These are phyloP conservation scores for Pleurotus cornucopiae DNA, from an alignment of 768 basidiomycete species.

Conservation along the genomic window DNA sequence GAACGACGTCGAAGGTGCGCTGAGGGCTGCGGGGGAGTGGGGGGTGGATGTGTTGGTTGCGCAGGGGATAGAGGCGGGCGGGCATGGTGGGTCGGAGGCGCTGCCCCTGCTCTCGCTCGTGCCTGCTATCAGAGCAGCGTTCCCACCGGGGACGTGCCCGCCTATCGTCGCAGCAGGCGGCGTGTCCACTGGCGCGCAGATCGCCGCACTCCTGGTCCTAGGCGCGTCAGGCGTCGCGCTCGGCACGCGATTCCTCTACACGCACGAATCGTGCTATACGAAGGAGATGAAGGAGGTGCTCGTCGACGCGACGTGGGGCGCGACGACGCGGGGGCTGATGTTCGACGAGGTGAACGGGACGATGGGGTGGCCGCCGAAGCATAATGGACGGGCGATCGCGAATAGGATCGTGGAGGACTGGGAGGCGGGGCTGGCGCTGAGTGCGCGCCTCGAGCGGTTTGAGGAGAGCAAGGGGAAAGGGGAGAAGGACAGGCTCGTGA, in stretches of 20 bases:
- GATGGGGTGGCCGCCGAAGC: slow-evolving; percentile 36
- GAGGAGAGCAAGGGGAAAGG: slow-evolving; percentile 24
- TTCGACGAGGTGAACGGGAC: slow-evolving; percentile 39
- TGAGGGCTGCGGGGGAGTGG: slow-evolving; percentile 41
- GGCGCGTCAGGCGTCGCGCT: slow-evolving; percentile 51
- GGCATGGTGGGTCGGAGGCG: slow-evolving; percentile 30
- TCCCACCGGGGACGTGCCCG: slow-evolving; percentile 26
- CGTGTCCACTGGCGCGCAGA: slow-evolving; percentile 44
- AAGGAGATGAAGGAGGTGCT: slow-evolving; percentile 20
- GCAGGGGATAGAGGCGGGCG: slow-evolving; percentile 41
- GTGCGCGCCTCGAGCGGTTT: slow-evolving; percentile 21
- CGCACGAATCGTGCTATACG: slow-evolving; percentile 36
- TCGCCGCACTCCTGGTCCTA: slow-evolving; percentile 45
- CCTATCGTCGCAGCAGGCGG: slow-evolving; percentile 63
- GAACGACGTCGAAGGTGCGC: slow-evolving; percentile 43
- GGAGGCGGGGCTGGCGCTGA: slow-evolving; percentile 26
- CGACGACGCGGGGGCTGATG: slow-evolving; percentile 36
- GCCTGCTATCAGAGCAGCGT: slow-evolving; percentile 34
- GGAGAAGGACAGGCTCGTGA: slow-evolving; percentile 26
- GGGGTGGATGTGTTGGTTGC: slow-evolving; percentile 59
- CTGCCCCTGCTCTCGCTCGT: slow-evolving; percentile 48
- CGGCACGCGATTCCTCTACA: slow-evolving; percentile 58
- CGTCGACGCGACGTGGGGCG: slow-evolving; percentile 17
- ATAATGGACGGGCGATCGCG: slow-evolving; percentile 42
- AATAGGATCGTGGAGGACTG: slow-evolving; percentile 30